Evolutionary conservation across 116 monocot species (phyloP).

Genomic region (Dioscorea cayenensis): DNA sequence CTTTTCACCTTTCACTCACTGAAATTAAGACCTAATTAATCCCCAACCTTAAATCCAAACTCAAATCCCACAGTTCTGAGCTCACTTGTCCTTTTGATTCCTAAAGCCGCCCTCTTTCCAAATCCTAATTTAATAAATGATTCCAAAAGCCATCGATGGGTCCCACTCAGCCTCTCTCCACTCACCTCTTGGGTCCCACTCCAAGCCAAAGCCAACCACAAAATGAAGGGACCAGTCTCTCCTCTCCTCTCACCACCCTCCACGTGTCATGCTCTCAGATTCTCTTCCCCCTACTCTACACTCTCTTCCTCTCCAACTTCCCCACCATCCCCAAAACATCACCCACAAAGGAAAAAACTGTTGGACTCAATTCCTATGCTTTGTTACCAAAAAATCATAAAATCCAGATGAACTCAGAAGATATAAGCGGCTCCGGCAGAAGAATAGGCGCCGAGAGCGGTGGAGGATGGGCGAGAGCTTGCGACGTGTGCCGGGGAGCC

Average conservation of each 20-base stretch:
- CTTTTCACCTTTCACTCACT: no score
- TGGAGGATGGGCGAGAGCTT: constrained; percentile 12
- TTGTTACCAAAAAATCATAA: background rate
- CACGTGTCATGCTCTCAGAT: constrained; percentile 15
- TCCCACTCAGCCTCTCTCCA: background rate
- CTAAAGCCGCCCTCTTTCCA: background rate
- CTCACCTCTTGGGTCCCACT: background rate
- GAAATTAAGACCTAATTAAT: no score
- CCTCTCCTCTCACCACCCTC: background rate
- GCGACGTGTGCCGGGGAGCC: constrained; percentile 23
- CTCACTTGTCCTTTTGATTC: background rate
- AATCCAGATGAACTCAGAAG: background rate
- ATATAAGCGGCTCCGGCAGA: background rate
- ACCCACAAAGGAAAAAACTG: background rate
- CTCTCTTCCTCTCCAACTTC: background rate
- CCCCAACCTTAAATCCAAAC: no score
- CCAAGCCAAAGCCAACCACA: constrained; percentile 2
- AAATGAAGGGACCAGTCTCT: constrained; percentile 2
- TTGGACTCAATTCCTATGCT: background rate
- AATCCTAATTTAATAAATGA: background rate
- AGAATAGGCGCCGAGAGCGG: background rate
- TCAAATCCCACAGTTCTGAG: background rate
- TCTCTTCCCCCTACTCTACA: background rate
- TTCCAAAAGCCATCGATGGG: background rate
- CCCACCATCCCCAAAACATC: background rate